Evolutionary conservation across 179 eudicot genomes (phyloP).

Genomic region (Beta corolliflora): DNA sequence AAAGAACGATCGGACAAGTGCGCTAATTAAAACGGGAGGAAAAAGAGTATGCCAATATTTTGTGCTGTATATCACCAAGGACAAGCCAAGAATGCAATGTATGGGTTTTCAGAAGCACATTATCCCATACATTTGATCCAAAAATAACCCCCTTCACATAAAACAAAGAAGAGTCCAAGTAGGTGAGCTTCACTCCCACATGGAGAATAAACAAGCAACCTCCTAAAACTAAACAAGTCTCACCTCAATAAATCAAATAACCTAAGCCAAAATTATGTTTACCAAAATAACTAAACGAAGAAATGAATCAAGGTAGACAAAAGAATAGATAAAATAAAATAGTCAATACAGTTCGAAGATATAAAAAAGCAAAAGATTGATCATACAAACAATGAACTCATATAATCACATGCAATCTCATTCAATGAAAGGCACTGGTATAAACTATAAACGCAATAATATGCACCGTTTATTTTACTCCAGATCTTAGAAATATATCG

Average conservation of each 20-base stretch:
- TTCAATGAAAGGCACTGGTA: background rate
- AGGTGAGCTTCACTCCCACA: background rate
- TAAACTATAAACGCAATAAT: no score
- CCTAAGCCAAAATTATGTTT: background rate
- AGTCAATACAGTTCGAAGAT: background rate
- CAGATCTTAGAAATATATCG: no score
- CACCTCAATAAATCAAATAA: background rate
- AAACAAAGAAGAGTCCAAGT: background rate
- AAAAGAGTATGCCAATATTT: background rate
- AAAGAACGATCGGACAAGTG: background rate
- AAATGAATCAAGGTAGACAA: background rate
- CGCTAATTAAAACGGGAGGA: background rate
- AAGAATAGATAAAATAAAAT: background rate
- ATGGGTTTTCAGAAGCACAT: background rate
- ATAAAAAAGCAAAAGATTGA: background rate
- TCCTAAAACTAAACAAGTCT: background rate
- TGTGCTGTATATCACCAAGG: no score
- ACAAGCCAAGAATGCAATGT: no score
- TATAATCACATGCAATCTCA: background rate
- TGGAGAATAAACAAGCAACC: background rate
- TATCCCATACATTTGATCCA: background rate
- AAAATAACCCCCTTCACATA: background rate
- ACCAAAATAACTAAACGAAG: background rate
- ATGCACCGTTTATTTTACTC: no score
- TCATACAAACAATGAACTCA: background rate